phyloP scores from a whole-genome alignment of 768 basidiomycete genomes.

The Amanita inopinata region DNA sequence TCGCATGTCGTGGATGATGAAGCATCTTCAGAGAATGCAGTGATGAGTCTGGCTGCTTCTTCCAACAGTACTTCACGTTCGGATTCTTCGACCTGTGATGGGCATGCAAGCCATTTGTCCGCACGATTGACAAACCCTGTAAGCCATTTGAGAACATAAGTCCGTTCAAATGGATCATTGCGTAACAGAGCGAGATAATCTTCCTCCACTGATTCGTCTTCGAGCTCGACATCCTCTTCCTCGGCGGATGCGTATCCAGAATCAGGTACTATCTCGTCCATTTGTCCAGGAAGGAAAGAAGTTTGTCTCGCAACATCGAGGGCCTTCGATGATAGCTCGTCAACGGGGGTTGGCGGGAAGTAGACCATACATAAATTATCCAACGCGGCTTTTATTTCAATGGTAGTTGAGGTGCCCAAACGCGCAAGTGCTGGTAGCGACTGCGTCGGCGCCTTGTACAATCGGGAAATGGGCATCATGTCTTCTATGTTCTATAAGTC shows the following conservation, averaged over 20 bases:
- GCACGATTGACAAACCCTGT: constrained; percentile 59
- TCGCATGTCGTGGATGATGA: background rate
- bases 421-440: constrained; percentile 49
- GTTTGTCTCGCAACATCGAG: too few relatives aligned
- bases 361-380: constrained; percentile 41
- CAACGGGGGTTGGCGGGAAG: constrained; percentile 27
- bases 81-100: constrained; percentile 26
- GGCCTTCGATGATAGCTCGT: constrained; percentile 19
- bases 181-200: constrained; percentile 29
- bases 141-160: constrained; percentile 64
- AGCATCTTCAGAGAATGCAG: constrained; percentile 33
- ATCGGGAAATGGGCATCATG: too few relatives aligned
- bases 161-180: constrained; percentile 56
- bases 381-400: constrained; percentile 31
- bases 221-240: constrained; percentile 39
- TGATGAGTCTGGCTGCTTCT: constrained; percentile 47
- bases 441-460: constrained; percentile 30
- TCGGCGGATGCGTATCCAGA: constrained; percentile 75
- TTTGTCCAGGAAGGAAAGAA: background rate
- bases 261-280: constrained; percentile 37
- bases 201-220: constrained; percentile 10
- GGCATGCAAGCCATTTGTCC: constrained; percentile 35
- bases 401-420: constrained; percentile 25
- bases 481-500: constrained; percentile 2
- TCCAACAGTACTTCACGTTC: constrained; percentile 39